phyloP scores from a whole-genome alignment of 1,284 basidiomycete genomes.

The Ceratobasidium sp. region DNA sequence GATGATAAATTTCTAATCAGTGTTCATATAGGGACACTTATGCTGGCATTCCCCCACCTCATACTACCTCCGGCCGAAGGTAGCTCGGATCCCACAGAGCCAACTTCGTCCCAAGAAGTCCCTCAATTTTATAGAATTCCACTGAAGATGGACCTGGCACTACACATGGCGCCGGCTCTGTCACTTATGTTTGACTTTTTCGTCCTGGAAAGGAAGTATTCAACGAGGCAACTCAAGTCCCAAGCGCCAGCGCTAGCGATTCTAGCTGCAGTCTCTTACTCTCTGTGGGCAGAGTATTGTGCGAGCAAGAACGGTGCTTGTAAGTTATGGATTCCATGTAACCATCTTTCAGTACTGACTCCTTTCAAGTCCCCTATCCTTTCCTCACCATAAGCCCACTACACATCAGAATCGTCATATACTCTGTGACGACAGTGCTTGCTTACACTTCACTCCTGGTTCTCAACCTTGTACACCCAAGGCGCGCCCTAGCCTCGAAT shows the following conservation, averaged over 20 bases:
- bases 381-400: slow-evolving; percentile 71
- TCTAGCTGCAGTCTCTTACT: slow-evolving; percentile 61
- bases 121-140: slow-evolving; percentile 60
- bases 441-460: slow-evolving; percentile 64
- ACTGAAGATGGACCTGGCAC: slow-evolving; percentile 64
- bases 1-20: neutral
- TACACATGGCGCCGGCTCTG: slow-evolving; percentile 71
- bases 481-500: slow-evolving; percentile 1
- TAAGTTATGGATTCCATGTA: slow-evolving; percentile 50
- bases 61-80: slow-evolving; percentile 54
- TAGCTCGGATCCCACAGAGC: slow-evolving; percentile 46
- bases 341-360: neutral
- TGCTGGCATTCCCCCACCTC: slow-evolving; percentile 59
- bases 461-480: slow-evolving; percentile 58
- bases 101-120: slow-evolving; percentile 51
- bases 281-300: slow-evolving; percentile 71
- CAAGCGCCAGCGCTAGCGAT: slow-evolving; percentile 57
- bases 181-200: slow-evolving; percentile 73
- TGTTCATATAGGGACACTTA: slow-evolving; percentile 55
- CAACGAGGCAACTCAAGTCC: slow-evolving; percentile 52
- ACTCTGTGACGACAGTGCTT: slow-evolving; percentile 59
- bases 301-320: slow-evolving; percentile 67
- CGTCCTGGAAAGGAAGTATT: slow-evolving; percentile 67
- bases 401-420: slow-evolving; percentile 64
- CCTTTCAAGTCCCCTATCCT: slow-evolving; percentile 73